Evolutionary conservation across 352 stramenopile species (phyloP).

Genomic region (Globisporangium recalcitrans): DNA sequence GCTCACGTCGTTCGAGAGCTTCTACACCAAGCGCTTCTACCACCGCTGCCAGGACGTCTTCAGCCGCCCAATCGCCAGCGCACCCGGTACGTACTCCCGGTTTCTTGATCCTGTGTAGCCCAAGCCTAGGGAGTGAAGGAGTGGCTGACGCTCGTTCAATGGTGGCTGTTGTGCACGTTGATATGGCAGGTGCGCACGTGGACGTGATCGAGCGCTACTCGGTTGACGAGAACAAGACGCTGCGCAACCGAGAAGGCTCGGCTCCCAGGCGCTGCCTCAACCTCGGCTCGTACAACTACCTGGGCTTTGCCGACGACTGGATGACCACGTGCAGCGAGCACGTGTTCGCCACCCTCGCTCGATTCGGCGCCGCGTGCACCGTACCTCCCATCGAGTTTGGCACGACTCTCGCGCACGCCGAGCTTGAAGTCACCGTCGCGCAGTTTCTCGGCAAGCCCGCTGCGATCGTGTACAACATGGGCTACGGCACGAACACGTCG

Average conservation of each 20-base stretch:
- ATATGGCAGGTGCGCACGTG: constrained; percentile 71
- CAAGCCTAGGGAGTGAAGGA: no score
- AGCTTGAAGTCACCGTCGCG: constrained; percentile 87
- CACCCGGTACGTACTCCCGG: no score
- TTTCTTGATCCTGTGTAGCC: no score
- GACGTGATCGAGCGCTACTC: constrained; percentile 80
- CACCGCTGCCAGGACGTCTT: constrained; percentile 83
- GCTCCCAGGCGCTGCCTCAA: constrained; percentile 83
- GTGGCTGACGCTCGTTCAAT: no score
- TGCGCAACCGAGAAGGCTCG: constrained; percentile 14
- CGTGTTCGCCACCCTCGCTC: constrained; percentile 73
- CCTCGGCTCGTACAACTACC: constrained; percentile 95
- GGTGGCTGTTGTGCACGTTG: no score
- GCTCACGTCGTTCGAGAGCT: constrained; percentile 91
- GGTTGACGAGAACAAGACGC: constrained; percentile 35
- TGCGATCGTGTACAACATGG: constrained; percentile 95
- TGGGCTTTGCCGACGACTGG: constrained; percentile 97
- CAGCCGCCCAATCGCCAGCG: constrained; percentile 27
- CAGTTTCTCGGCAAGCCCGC: constrained; percentile 92
- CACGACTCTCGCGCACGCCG: constrained; percentile 70
- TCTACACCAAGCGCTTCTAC: constrained; percentile 92
- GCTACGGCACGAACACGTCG: constrained; percentile 95
- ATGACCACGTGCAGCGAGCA: constrained; percentile 75
- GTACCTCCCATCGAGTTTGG: constrained; percentile 30
- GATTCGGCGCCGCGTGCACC: no score